Conservation (phyloP, 83 land plant genomes). For the Diphasiastrum complanatum region DNA sequence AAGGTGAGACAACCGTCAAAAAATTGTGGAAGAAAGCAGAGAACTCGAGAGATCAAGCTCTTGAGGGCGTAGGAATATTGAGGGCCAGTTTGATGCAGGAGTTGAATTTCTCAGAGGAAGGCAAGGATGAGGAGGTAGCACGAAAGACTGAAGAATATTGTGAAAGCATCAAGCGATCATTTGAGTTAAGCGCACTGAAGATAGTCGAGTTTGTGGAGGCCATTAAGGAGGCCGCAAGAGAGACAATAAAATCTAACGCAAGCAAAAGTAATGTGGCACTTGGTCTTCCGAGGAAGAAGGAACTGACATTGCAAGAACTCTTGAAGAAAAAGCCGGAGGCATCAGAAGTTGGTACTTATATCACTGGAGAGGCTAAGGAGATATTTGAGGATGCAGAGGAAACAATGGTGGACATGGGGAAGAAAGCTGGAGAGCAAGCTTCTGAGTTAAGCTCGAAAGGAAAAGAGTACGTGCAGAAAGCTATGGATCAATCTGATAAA, state of each 20-base stretch:
- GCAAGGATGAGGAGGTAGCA: not conserved
- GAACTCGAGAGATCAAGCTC: too few species aligned
- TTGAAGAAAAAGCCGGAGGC: too few species aligned
- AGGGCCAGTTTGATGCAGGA: too few species aligned
- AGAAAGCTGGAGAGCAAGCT: conserved; percentile 7
- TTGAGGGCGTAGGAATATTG: too few species aligned
- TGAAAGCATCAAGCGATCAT: not conserved
- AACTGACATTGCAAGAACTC: too few species aligned
- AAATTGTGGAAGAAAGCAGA: too few species aligned
- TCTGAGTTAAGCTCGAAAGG: not conserved
- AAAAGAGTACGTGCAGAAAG: not conserved
- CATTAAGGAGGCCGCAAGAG: not conserved
- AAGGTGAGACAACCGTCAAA: too few species aligned
- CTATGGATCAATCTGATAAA: too few species aligned
- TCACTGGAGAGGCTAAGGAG: not conserved
- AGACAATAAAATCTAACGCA: not conserved
- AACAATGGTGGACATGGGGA: not conserved
- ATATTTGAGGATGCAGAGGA: conserved; percentile 15
- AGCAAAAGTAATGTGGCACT: not conserved
- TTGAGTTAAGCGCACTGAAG: not conserved
- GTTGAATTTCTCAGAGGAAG: too few species aligned
- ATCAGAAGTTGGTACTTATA: not conserved
- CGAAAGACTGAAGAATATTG: conserved; percentile 5
- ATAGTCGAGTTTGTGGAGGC: conserved; percentile 1
- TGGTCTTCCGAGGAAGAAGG: too few species aligned